Evolutionary conservation across 257 asterid genomes (phyloP).

Genomic region (Lycium ferocissimum): DNA sequence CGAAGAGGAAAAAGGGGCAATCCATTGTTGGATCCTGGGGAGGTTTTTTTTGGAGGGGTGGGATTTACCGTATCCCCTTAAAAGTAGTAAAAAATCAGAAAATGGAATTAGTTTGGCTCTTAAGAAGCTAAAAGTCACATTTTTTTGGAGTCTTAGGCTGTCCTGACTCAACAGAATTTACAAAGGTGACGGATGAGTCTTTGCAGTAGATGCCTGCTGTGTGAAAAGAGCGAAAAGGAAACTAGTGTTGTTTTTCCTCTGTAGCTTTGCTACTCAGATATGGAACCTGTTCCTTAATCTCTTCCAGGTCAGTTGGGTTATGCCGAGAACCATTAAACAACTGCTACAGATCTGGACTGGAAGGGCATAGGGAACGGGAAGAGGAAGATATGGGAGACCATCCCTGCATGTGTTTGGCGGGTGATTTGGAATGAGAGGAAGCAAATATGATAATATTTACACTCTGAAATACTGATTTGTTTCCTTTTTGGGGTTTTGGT

Average conservation of each 20-base stretch:
- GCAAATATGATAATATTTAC: not conserved
- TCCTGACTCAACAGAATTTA: not conserved
- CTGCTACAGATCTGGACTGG: not conserved
- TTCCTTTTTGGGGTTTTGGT: not conserved
- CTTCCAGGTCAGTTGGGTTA: constrained; percentile 15
- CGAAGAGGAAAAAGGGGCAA: not conserved
- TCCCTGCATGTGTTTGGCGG: not conserved
- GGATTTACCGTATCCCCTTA: not conserved
- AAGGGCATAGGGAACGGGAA: not conserved
- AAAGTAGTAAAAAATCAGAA: not conserved
- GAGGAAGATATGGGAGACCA: not conserved
- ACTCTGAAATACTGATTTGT: not conserved
- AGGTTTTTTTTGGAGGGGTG: not conserved
- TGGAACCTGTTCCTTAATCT: not conserved
- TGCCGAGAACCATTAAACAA: not conserved
- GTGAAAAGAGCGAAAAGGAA: not conserved
- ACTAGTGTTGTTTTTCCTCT: not conserved
- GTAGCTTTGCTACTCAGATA: not conserved
- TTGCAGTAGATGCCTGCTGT: not conserved
- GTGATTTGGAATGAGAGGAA: not conserved
- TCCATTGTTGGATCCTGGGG: not conserved
- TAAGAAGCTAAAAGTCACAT: not conserved
- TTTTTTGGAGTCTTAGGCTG: not conserved
- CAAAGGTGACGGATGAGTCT: not conserved
- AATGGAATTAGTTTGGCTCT: not conserved